A percentile compares a stretch with the other conserved stretches of the same genome.
These are phyloP conservation scores for Cryphonectria naterciae DNA, from an alignment of 2,329 filamentous ascomycete genomes.

Conservation along the genomic window DNA sequence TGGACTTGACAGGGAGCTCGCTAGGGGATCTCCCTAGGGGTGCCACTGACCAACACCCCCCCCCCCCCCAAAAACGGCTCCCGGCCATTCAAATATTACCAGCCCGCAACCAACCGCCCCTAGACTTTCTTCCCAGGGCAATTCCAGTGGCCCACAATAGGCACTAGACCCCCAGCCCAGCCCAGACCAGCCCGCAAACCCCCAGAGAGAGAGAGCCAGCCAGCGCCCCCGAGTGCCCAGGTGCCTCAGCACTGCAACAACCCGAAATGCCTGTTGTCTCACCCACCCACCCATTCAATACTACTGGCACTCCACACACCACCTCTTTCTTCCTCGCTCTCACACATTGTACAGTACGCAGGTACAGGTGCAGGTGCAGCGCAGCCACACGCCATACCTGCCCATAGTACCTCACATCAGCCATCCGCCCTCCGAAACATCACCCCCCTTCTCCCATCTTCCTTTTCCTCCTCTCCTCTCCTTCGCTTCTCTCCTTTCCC, in stretches of 20 bases:
- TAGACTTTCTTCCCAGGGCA: no score
- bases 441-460: neutral
- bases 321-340: neutral
- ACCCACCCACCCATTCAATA: neutral
- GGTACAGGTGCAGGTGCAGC: neutral
- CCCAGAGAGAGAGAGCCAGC: neutral
- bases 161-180: neutral
- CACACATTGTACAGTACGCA: neutral
- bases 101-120: no score
- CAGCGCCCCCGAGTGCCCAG: neutral
- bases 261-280: neutral
- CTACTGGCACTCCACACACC: neutral
- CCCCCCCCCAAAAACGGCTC: no score
- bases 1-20: neutral
- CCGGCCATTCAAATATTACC: no score
- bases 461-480: neutral
- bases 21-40: neutral
- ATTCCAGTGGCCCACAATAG: neutral
- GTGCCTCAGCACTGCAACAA: neutral
- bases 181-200: neutral
- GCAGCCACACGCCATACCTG: slow-evolving; percentile 5
- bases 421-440: neutral
- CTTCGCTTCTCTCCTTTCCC: neutral
- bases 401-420: neutral
- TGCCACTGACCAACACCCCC: neutral